phyloP scores from a whole-genome alignment of 495 filamentous ascomycete genomes.

The Margaritispora aquatica region DNA sequence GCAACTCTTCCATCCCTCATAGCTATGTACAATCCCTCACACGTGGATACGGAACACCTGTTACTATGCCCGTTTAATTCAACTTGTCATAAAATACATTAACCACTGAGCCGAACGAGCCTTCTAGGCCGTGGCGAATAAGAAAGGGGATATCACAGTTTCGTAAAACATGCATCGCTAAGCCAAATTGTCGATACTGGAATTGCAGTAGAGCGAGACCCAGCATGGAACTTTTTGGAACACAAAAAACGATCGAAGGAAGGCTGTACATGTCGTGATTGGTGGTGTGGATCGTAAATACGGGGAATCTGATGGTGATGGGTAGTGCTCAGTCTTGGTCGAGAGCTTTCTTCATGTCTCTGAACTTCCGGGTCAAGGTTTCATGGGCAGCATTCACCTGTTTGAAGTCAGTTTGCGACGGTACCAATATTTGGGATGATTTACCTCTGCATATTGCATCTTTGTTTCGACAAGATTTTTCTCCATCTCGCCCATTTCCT shows the following conservation, averaged over 20 bases:
- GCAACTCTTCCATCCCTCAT: not conserved
- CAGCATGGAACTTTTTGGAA: not conserved
- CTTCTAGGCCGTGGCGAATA: not conserved
- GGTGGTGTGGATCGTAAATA: not conserved
- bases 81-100: constrained; percentile 18
- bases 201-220: not conserved
- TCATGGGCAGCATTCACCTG: constrained; percentile 71
- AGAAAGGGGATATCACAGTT: constrained; percentile 20
- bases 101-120: constrained; percentile 3
- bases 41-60: not conserved
- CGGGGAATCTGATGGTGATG: not conserved
- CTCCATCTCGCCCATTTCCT: constrained; percentile 90
- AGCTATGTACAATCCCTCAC: constrained; percentile 12
- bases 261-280: constrained; percentile 10
- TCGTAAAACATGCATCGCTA: constrained; percentile 19
- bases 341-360: constrained; percentile 67
- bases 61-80: not conserved
- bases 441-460: constrained; percentile 91
- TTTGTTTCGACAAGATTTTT: constrained; percentile 89
- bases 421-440: constrained; percentile 19
- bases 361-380: constrained; percentile 71
- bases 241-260: not conserved
- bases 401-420: constrained; percentile 1
- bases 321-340: constrained; percentile 19
- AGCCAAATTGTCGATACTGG: constrained; percentile 11